A percentile compares a stretch with the other conserved stretches of the same genome.
Conservation (phyloP, 768 basidiomycete species). For the Mycena latifolia region DNA sequence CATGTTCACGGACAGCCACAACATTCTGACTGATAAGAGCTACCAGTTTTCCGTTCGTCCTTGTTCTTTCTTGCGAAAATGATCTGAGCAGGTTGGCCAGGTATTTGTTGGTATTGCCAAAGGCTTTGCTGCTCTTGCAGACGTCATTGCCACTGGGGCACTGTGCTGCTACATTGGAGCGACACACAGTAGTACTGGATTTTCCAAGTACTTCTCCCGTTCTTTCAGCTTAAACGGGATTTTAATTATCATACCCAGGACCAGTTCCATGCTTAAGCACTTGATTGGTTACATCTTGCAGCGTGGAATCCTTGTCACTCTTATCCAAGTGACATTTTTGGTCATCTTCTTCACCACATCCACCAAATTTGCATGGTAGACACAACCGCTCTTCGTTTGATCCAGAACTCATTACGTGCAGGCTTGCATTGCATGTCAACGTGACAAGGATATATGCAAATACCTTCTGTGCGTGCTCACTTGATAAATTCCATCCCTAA, state of each 20-base stretch:
- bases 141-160: slow-evolving; percentile 15
- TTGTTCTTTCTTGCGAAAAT: background rate
- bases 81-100: background rate
- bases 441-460: slow-evolving; percentile 26
- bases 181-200: background rate
- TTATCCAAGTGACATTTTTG: slow-evolving; percentile 34
- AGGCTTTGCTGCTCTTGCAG: slow-evolving; percentile 12
- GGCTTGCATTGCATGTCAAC: slow-evolving; percentile 27
- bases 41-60: slow-evolving; percentile 15
- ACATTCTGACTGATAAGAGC: slow-evolving; percentile 14
- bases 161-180: slow-evolving; percentile 11
- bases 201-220: slow-evolving; percentile 7
- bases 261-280: slow-evolving; percentile 26
- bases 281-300: slow-evolving; percentile 30
- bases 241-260: slow-evolving; percentile 10
- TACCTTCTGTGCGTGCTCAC: slow-evolving; percentile 18
- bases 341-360: slow-evolving; percentile 32
- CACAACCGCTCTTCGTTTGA: background rate
- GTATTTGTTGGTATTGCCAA: slow-evolving; percentile 20
- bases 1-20: slow-evolving; percentile 14
- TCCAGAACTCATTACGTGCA: background rate
- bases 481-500: background rate
- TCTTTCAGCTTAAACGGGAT: background rate
- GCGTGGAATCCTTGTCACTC: slow-evolving; percentile 35
- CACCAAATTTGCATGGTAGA: slow-evolving; percentile 32